Evolutionary conservation across 2,329 filamentous ascomycete species (phyloP), one percentile per base, ranked within the genome.

Genomic region (Dothistroma septosporum): DNA sequence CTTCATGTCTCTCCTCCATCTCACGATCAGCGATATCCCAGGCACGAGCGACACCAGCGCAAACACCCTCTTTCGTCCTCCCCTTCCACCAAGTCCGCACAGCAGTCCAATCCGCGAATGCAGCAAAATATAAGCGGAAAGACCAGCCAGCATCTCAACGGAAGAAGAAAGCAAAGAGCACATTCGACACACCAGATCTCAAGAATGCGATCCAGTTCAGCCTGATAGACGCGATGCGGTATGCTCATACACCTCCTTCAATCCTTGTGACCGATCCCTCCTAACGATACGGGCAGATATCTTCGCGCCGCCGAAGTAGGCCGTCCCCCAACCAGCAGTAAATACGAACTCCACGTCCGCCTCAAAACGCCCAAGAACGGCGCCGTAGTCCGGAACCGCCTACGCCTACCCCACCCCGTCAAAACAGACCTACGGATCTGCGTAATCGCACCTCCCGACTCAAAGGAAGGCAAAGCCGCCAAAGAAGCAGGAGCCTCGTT

Each of bases 261-360:
- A 33, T 61, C 32, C 21, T 22, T 31, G 9, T 3, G 16, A 35
- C 16, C 46, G 21, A 28, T 16, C 24, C n/a, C n/a, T 11, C 22
- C 11, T 50, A 12, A 46, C 35, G 24, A 41, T 55, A 35, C 5
- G 19, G n/a, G 31, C 67, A 96, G 92, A 74, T 94, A 96, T 74
- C 85, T 99, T 66, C 90, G 91, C 71, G 93, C 94, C 53, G 87
- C 89, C 72, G 94, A 99, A 83, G 92, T 97, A 69, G 93, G 94
- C 72, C 85, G 85, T 57, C 84, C 87, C 53, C 88, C 90, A 2
- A 82, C 83, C 2, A 80, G 82, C 11, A 81, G 87, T 68, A 97
- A 97, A 76, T 99, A 99, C 80, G 94, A 97, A 75, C 71, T 97
- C 55, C 84, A 90, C 70, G 79, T 99, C 69, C 92, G 89, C 72